Conservation (phyloP, 1,139 yeast species). For the Groenewaldozyma sp. region DNA sequence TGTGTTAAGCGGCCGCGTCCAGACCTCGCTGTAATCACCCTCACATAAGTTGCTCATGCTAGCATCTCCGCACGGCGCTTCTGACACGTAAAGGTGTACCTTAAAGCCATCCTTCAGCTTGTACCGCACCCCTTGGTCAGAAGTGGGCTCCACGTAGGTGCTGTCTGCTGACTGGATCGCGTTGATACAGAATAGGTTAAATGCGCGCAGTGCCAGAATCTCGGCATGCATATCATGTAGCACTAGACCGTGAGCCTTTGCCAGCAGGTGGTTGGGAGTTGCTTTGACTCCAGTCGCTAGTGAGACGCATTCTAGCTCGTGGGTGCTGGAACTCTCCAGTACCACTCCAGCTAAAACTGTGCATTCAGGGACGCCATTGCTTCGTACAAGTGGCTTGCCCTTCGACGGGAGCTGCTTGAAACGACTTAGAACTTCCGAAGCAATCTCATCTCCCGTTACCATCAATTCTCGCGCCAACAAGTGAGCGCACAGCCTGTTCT, state of each 20-base stretch:
- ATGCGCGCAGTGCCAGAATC: conserved; percentile 56
- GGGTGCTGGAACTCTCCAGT: conserved; percentile 27
- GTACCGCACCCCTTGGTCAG: conserved; percentile 16
- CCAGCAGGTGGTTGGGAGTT: conserved; percentile 42
- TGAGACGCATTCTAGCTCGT: conserved; percentile 31
- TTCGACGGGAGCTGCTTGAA: conserved; percentile 31
- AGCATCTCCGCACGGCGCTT: conserved; percentile 90
- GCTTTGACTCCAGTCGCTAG: conserved; percentile 81
- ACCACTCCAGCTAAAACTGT: conserved; percentile 72
- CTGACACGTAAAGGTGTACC: conserved; percentile 60
- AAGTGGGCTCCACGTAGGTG: conserved; percentile 1
- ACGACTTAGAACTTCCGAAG: conserved; percentile 24
- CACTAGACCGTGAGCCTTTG: conserved; percentile 40
- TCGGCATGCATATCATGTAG: conserved; percentile 92
- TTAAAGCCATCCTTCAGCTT: conserved; percentile 29
- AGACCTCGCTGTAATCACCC: conserved; percentile 19
- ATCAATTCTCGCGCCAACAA: too few species aligned
- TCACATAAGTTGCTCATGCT: conserved; percentile 44
- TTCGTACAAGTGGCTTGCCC: conserved; percentile 50
- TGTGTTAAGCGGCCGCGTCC: conserved; percentile 16
- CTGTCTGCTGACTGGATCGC: conserved; percentile 24
- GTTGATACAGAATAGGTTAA: conserved; percentile 41
- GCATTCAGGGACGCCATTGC: conserved; percentile 70
- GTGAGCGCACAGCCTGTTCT: too few species aligned
- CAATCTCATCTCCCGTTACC: conserved; percentile 21